A percentile compares a stretch with the other conserved stretches of the same genome.
phyloP scores from a whole-genome alignment of 2,329 filamentous ascomycete species.

The Colletotrichum sp. region DNA sequence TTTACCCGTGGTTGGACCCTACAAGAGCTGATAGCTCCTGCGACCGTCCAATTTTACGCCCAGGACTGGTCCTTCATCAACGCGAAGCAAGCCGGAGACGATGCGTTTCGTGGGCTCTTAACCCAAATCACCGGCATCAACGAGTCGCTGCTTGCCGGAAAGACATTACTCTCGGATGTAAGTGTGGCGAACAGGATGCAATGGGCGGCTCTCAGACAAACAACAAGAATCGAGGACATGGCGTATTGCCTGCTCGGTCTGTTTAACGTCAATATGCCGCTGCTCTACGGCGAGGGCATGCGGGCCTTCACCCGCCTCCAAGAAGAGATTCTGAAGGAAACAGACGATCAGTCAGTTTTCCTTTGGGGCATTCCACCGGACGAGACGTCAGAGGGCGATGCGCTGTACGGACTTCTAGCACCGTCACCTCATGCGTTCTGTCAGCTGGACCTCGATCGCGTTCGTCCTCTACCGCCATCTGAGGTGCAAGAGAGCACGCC shows the following conservation, averaged over 20 bases:
- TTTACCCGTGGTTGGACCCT: background rate
- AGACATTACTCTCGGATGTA: conserved; percentile 10
- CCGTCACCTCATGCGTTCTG: background rate
- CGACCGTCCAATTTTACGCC: background rate
- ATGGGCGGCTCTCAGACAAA: conserved; percentile 29
- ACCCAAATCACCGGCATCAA: background rate
- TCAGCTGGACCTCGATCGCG: background rate
- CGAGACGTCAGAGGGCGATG: background rate
- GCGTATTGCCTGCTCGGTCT: conserved; percentile 33
- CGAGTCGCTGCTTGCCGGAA: background rate
- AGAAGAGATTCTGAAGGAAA: background rate
- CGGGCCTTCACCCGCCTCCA: conserved; percentile 26
- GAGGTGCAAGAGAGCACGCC: background rate
- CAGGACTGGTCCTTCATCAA: background rate
- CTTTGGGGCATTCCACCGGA: background rate
- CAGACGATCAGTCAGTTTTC: conserved; percentile 10
- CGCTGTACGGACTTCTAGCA: background rate
- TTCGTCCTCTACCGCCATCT: background rate
- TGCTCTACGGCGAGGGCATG: conserved; percentile 30
- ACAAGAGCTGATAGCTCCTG: background rate
- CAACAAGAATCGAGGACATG: conserved; percentile 26
- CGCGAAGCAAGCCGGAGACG: background rate
- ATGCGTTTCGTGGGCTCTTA: background rate
- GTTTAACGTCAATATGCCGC: conserved; percentile 31
- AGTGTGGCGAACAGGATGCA: conserved; percentile 31